Base-by-base conservation (phyloP, 352 stramenopile species). In the Elongisporangium undulatum region DNA sequence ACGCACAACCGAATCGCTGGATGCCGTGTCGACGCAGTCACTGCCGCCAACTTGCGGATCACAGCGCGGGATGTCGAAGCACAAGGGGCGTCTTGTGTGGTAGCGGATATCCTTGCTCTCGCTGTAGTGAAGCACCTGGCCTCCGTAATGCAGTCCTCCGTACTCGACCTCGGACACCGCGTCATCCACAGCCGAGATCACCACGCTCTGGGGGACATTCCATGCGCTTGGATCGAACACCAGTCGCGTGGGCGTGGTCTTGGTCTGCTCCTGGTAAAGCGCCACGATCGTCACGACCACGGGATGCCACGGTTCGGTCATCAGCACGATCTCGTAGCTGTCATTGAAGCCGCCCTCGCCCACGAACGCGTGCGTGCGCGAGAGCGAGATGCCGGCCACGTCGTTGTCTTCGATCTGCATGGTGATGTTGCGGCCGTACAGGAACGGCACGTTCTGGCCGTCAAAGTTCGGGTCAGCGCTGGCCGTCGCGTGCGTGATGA, bases 321-420 rank as follows among this genome's bases (percentile, higher is more conserved):
- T 78, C 19, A 92, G 58, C 17, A 84, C 72, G 1, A 92, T 58
- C 0, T 76, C 58, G 55, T 91, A 92, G 17, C 58, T 73, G 54
- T 92, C 83, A 5, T 74, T 63, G 5, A 68, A 64, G 1, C 77
- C 76, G 12, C 80, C 80, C 71, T 92, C 83, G 5, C 62, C 79
- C 0, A 84, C 63, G 58, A 84, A 91, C 53, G 89, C 22, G 26
- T 90, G 79, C 6, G 67, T 60, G 20, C 83, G 74, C 1, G 81
- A 88, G 2, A 90, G 63, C 10, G 64, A 59, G 16, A 91, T 64
- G 2, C 79, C 69, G 0, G 83, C 68, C 3, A 74, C 55, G 51
- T 92, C 83, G 51, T 92, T 85, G 65, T 92, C 83, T 8, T 84
- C 66, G 49, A 92, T 86, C 51, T 88, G 77, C 21, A 92, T 68